Conservation (phyloP, 192 early-diverging fungal genomes). For the Backusella parvicylindrica region DNA sequence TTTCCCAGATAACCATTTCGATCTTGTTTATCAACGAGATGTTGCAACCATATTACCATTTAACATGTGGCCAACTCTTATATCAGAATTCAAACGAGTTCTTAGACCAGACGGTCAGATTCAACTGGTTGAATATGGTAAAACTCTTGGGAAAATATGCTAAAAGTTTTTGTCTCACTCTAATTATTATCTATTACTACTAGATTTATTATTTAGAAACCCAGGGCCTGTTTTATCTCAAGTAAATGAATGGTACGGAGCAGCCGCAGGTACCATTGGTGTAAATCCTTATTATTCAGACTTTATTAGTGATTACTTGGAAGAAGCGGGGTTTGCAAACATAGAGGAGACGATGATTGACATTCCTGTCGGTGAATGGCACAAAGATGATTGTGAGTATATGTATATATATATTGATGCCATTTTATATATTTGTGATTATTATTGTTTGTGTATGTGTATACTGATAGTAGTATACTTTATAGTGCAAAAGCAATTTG, state of each 20-base stretch:
- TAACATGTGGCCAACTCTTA: constrained; percentile 14
- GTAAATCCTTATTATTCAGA: constrained; percentile 2
- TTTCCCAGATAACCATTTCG: constrained; percentile 42
- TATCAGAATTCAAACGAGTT: constrained; percentile 15
- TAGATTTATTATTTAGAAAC: constrained; percentile 19
- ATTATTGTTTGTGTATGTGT: background rate
- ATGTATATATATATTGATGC: background rate
- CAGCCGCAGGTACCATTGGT: constrained; percentile 7
- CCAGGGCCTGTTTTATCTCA: constrained; percentile 22
- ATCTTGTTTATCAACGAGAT: constrained; percentile 40
- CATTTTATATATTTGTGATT: background rate
- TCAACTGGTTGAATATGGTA: constrained; percentile 32
- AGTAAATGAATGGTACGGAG: constrained; percentile 27
- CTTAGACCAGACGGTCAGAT: constrained; percentile 23
- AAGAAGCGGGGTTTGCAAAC: constrained; percentile 22
- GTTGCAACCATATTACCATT: constrained; percentile 14
- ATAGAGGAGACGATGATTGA: constrained; percentile 10
- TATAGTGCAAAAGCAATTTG: constrained; percentile 27
- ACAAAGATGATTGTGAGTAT: constrained; percentile 22
- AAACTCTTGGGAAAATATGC: background rate
- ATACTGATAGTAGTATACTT: background rate
- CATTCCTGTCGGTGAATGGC: constrained; percentile 36
- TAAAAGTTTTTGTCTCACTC: background rate
- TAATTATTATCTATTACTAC: background rate
- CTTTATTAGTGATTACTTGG: background rate